Conservation (phyloP, 2,329 filamentous ascomycete genomes). For the Claviceps sp. region DNA sequence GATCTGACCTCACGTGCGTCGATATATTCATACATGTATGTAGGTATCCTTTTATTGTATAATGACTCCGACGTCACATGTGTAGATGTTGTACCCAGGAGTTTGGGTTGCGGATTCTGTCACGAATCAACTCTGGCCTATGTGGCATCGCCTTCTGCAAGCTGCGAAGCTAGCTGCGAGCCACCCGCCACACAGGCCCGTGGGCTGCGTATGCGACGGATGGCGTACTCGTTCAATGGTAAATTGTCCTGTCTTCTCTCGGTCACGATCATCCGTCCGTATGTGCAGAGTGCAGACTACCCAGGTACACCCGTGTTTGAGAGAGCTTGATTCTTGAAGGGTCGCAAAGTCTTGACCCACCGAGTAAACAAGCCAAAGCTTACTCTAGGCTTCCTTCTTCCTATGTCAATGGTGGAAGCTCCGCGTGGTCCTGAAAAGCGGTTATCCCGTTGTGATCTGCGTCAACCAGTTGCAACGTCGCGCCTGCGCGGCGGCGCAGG, state of each 20-base stretch:
- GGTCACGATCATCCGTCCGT: slow-evolving; percentile 5
- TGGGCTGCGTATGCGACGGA: slow-evolving; percentile 7
- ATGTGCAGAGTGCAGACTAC: too few species aligned
- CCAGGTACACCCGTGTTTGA: not conserved
- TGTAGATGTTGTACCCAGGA: not conserved
- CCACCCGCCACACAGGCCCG: not conserved
- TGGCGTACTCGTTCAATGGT: slow-evolving; percentile 1
- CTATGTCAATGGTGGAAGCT: slow-evolving; percentile 1
- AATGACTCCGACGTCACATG: too few species aligned
- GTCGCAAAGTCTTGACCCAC: too few species aligned
- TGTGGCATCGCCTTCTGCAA: not conserved
- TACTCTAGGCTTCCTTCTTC: not conserved
- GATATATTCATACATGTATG: too few species aligned
- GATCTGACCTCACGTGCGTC: not conserved
- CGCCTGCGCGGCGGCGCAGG: not conserved
- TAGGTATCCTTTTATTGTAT: too few species aligned
- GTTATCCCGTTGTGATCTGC: not conserved
- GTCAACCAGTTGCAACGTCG: not conserved
- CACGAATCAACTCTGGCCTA: not conserved
- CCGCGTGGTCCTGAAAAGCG: slow-evolving; percentile 4
- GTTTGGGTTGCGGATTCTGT: not conserved
- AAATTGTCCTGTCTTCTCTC: not conserved
- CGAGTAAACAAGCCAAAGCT: not conserved
- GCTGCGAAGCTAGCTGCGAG: not conserved
- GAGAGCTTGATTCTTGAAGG: not conserved